Percentiles rank a stretch among this genome's conserved stretches.
phyloP scores from a whole-genome alignment of 2,329 filamentous ascomycete genomes.

The Aureobasidium leucospermi region DNA sequence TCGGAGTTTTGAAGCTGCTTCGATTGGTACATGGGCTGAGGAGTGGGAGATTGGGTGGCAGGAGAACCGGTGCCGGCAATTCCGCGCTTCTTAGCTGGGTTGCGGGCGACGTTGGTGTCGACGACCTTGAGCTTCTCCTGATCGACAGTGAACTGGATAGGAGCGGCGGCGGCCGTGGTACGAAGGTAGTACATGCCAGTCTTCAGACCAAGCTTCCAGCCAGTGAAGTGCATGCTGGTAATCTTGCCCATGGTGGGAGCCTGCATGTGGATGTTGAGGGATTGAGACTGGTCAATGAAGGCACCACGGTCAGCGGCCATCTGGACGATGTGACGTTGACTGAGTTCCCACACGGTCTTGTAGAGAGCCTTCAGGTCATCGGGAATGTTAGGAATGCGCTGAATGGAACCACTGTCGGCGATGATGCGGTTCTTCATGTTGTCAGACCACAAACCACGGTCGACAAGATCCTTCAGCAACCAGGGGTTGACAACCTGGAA shows the following conservation, averaged over 20 bases:
- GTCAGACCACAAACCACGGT: conserved; percentile 97
- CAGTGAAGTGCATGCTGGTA: conserved; percentile 98
- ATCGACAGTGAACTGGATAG: conserved; percentile 98
- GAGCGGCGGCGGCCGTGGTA: conserved; percentile 91
- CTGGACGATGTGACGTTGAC: conserved; percentile 87
- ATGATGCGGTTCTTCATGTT: conserved; percentile 99
- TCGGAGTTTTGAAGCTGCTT: conserved; percentile 41
- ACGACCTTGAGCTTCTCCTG: conserved; percentile 86
- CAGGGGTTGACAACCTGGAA: conserved; percentile 99
- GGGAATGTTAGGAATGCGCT: conserved; percentile 95
- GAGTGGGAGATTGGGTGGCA: conserved; percentile 33
- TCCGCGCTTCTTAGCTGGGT: conserved; percentile 62
- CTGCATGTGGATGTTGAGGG: conserved; percentile 98
- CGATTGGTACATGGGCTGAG: conserved; percentile 59
- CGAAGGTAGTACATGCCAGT: conserved; percentile 99
- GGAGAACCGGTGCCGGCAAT: conserved; percentile 42
- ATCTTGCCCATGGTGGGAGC: conserved; percentile 99
- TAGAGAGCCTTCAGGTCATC: conserved; percentile 93
- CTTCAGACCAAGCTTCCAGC: conserved; percentile 98
- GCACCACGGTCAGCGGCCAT: conserved; percentile 98
- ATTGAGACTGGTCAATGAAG: conserved; percentile 98
- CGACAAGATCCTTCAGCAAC: conserved; percentile 95
- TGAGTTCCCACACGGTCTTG: conserved; percentile 99
- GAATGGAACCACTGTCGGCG: conserved; percentile 87
- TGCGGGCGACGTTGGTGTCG: conserved; percentile 69